A percentile compares a stretch with the other conserved stretches of the same genome.
Evolutionary conservation across 371 early-diverging fungal genomes (phyloP).

Genomic region (Entomophthora muscae): DNA sequence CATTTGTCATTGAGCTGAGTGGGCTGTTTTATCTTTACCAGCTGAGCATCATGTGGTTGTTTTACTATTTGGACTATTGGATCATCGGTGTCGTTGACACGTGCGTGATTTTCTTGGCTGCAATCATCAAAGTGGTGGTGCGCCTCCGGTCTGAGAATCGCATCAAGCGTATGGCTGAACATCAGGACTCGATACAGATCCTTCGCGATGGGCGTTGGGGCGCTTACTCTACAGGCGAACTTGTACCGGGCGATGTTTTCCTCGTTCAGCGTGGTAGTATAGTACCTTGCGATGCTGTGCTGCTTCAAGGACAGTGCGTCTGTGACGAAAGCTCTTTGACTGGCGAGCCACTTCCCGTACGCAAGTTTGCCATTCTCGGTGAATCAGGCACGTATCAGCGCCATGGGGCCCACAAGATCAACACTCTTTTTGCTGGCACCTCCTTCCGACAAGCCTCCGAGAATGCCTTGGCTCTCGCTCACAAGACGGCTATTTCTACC

Average conservation of each 20-base stretch:
- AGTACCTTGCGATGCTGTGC: slow-evolving; percentile 43
- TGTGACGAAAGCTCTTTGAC: slow-evolving; percentile 72
- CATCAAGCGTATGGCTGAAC: slow-evolving; percentile 46
- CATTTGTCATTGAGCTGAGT: slow-evolving; percentile 40
- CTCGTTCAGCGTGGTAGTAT: slow-evolving; percentile 11
- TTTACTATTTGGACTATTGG: slow-evolving; percentile 55
- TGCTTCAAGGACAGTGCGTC: slow-evolving; percentile 33
- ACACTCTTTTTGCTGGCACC: slow-evolving; percentile 26
- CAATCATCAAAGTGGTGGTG: slow-evolving; percentile 45
- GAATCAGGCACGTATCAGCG: slow-evolving; percentile 16
- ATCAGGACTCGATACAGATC: slow-evolving; percentile 28
- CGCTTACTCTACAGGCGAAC: slow-evolving; percentile 25
- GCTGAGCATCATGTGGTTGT: slow-evolving; percentile 50
- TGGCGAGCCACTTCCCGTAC: slow-evolving; percentile 61
- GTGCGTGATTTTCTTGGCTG: slow-evolving; percentile 45
- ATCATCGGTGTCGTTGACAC: slow-evolving; percentile 55
- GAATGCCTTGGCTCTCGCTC: slow-evolving; percentile 31
- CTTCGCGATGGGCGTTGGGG: slow-evolving; percentile 38
- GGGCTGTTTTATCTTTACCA: slow-evolving; percentile 67
- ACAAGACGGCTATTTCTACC: slow-evolving; percentile 56
- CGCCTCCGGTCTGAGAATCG: slow-evolving; percentile 38
- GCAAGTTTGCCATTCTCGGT: slow-evolving; percentile 31
- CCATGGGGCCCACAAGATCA: slow-evolving; percentile 17
- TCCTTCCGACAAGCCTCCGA: slow-evolving; percentile 16
- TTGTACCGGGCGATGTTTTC: slow-evolving; percentile 46